Base-by-base conservation (phyloP, 2,329 filamentous ascomycete genomes). In the Ceratocystis eucalypticola region DNA sequence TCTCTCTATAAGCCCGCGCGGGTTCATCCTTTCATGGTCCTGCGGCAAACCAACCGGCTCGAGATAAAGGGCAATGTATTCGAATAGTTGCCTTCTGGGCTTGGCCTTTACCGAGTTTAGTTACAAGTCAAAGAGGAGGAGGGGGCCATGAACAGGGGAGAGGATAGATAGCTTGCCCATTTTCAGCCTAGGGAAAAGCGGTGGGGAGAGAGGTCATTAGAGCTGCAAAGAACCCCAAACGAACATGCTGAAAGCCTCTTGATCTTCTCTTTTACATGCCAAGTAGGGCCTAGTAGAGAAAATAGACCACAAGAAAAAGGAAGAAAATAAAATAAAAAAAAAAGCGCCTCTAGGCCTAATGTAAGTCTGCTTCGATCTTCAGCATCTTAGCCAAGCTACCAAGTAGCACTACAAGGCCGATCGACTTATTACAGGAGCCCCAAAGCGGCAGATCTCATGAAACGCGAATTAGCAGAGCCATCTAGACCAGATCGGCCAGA, bases 371-470 rank as follows among this genome's bases (percentile, higher is more conserved):
- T 15, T 59, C 5, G 53, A 37, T 59, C 17, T 59, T 59, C 28
- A 59, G 28, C 15, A 59, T 33, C 25, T 59, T 7, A 12, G 53
- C 17, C 28, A 33, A 37, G 8, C 37, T 33, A 33, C 17, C 25
- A 33, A 59, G 28, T 37, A 59, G 28, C 25, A 17, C 53, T 33
- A 37, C 53, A 33, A 17, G 37, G 33, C 17, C 25, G 53, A 59
- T 59, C 53, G 28, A 30, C 53, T 30, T 33, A 59, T 59, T 59
- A 33, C 53, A 59, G 53, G 22, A 59, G 28, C 53, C 28, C 15
- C 53, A 59, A 59, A 7, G 53, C 53, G 28, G 53, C 53, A 59
- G 53, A 59, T 59, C 53, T 59, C 53, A 59, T 59, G 17, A 37
- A 59, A 59, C 53, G 33, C 28, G 7, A 17, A 59, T 30, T 41